Evolutionary conservation across 2,329 filamentous ascomycete species (phyloP), one percentile per base, ranked within the genome.

Genomic region (Botrytis aclada): DNA sequence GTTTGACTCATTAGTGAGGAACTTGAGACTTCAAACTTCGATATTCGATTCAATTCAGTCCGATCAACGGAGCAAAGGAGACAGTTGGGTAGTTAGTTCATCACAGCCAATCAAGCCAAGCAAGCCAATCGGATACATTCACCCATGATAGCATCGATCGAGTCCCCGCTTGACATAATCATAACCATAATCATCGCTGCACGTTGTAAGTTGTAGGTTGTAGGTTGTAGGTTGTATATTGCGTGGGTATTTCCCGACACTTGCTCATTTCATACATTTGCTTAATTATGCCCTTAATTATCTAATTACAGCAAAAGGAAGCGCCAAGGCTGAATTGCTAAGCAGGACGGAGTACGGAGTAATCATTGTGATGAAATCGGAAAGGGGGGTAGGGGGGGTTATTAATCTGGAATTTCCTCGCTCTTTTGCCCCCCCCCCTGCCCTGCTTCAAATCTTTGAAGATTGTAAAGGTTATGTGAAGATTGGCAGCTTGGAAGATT

Each of bases 391-490:
- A 4, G 32, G 20, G 45, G 37, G 45, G 45, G 25, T 39, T 29
- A 67, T 54, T 9, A 32, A 39, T 54, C 25, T n/a, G 39, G 41
- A 18, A 10, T 2, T 20, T n/a, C 14, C 63, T n/a, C 29, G n/a
- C 22, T 37, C 39, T 20, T 29, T 37, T 41, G 6, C 14, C 8
- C 39, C 34, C 39, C 34, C 25, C 39, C 32, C n/a, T 41, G 32
- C 43, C 43, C 63, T 66, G 63, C 63, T 22, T 65, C 43, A 65
- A 65, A 47, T 54, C 47, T 54, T 54, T 54, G 25, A n/a, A 54
- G 47, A 54, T 54, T n/a, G 25, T 51, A n/a, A 51, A n/a, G 47
- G n/a, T 51, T 54, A n/a, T 54, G 47, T n/a, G 47, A 54, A 54
- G 47, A n/a, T 54, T 34, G 7, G 34, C 22, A 66, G 47, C 22